Conservation (phyloP, 2,329 filamentous ascomycete genomes). For the Hirsutella rhossiliensis region DNA sequence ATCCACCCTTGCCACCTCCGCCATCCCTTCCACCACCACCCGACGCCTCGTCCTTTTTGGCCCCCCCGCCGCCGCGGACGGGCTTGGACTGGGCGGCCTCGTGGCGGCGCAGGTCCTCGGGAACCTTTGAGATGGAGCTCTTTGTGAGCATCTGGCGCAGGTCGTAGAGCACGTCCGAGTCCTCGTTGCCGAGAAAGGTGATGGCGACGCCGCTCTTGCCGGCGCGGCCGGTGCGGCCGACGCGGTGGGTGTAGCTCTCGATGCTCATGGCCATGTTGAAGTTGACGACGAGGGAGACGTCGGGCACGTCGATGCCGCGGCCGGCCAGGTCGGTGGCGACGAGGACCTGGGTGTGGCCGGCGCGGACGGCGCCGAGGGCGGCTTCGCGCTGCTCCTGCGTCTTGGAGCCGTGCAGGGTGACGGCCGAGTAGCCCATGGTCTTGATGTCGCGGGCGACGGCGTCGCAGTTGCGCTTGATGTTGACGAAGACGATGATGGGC, state of each 20-base stretch:
- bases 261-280: constrained; percentile 97
- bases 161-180: constrained; percentile 84
- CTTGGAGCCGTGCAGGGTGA: constrained; percentile 90
- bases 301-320: constrained; percentile 92
- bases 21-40: constrained; percentile 7
- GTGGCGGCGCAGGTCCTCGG: constrained; percentile 81
- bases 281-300: constrained; percentile 90
- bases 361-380: constrained; percentile 73
- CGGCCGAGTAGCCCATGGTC: constrained; percentile 78
- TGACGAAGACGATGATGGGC: constrained; percentile 98
- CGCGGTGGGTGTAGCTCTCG: constrained; percentile 91
- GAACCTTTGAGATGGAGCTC: constrained; percentile 75
- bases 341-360: constrained; percentile 70
- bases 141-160: constrained; percentile 92
- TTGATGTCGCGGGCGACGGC: constrained; percentile 90
- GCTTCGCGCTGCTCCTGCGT: constrained; percentile 97
- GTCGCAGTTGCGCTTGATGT: constrained; percentile 98
- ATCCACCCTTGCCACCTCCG: constrained; percentile 9
- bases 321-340: constrained; percentile 94
- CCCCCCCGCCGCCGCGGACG: constrained; percentile 20
- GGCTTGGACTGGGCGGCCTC: constrained; percentile 84
- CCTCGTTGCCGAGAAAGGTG: constrained; percentile 87
- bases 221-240: constrained; percentile 93
- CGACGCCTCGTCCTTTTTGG: constrained; percentile 17
- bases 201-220: constrained; percentile 95